Evolutionary conservation across 2,329 filamentous ascomycete genomes (phyloP), one percentile per base, ranked within the genome.

Genomic region (Exophiala alcalophila): DNA sequence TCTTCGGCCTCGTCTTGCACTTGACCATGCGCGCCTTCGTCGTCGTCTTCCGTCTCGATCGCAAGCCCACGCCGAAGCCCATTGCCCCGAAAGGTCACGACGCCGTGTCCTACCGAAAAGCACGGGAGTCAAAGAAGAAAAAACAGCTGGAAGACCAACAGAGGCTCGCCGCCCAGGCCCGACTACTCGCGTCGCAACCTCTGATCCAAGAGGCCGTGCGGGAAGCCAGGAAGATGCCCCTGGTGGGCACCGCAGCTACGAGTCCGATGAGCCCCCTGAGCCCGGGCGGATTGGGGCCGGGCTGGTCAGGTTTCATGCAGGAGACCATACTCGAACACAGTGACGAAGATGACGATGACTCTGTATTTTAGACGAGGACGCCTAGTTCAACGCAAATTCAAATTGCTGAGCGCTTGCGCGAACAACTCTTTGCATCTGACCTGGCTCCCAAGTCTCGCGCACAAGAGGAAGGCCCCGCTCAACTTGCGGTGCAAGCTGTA

Each of bases 401-500:
- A 43, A 21, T 46, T 57, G 33, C 35, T 35, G n/a, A 57, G 43
- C 24, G 54, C 82, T 27, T 76, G 66, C 44, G 74, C 72, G 63
- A 98, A 98, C 68, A 98, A 67, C 46, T 85, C 81, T 51, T 84
- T 79, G 57, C 91, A 96, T 44, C 73, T 73, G 2, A 98, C 90
- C 52, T 80, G 76, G 62, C 88, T 95, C 3, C 87, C 89, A 47
- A 98, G 64, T 53, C 81, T 78, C 0, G 92, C 90, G 64, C 92
- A 98, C 12, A 98, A 72, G 59, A 98, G 66, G 62, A 98, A 98
- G 0, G 92, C 94, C 0, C 92, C 92, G 63, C 89, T 95, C 40
- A 98, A 69, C 70, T 98, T 98, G 48, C 92, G 79, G 66, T 98
- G 92, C 58, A 98, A 67, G 62, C 84, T 91, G 61, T 98, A 98